These are phyloP conservation scores for Epichloe brachyelytri DNA, from an alignment of 2,329 filamentous ascomycete species.

Conservation along the genomic window DNA sequence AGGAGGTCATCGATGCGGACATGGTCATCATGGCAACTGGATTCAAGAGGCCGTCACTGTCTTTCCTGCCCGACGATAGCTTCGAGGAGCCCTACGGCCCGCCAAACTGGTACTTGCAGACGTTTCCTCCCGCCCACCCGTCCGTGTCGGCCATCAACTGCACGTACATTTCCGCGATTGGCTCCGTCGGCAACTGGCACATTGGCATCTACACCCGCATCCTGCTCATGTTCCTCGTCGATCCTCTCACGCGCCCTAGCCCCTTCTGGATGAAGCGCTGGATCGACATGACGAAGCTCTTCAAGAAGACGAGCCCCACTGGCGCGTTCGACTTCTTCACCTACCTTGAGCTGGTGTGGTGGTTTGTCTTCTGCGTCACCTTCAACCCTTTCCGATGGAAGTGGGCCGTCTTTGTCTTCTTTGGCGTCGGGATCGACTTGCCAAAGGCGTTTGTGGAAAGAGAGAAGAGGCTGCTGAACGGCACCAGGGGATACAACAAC, in stretches of 20 bases:
- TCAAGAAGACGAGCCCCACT: constrained; percentile 58
- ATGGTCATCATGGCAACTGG: constrained; percentile 77
- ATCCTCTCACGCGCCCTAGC: constrained; percentile 60
- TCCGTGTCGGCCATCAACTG: constrained; percentile 70
- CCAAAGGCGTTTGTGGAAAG: constrained; percentile 53
- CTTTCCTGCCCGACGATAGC: constrained; percentile 60
- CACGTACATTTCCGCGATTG: constrained; percentile 70
- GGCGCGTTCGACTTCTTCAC: constrained; percentile 84
- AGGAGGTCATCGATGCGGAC: constrained; percentile 56
- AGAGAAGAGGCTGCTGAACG: constrained; percentile 49
- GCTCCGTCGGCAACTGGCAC: constrained; percentile 75
- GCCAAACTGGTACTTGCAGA: constrained; percentile 82
- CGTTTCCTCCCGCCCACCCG: constrained; percentile 63
- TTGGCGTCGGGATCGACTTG: constrained; percentile 54
- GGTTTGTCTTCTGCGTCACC: constrained; percentile 67
- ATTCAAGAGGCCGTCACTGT: constrained; percentile 59
- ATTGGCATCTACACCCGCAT: constrained; percentile 84
- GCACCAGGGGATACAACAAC: constrained; percentile 23
- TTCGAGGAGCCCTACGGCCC: constrained; percentile 63
- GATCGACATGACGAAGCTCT: constrained; percentile 68
- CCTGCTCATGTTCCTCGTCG: constrained; percentile 72
- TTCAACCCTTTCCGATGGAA: constrained; percentile 87
- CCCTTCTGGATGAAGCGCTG: constrained; percentile 69
- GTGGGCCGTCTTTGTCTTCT: constrained; percentile 75
- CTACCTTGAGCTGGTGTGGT: constrained; percentile 72